These are phyloP conservation scores for Solanum chilense DNA, from an alignment of 257 asterid genomes.

Conservation along the genomic window DNA sequence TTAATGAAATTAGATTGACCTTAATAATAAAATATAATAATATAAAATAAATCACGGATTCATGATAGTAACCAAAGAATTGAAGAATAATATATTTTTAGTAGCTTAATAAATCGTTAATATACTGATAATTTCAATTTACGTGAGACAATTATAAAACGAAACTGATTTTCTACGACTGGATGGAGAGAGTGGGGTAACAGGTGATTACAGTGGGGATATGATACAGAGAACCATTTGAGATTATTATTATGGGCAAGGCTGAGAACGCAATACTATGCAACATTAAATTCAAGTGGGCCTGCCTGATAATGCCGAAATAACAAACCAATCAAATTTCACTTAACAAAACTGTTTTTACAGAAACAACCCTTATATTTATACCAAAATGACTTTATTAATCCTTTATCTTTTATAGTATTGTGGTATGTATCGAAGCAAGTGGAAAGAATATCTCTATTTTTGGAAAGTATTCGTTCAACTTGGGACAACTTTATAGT, in stretches of 20 bases:
- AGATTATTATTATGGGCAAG: background rate
- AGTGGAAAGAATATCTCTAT: slow-evolving; percentile 10
- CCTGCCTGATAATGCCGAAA: slow-evolving; percentile 13
- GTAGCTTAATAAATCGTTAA: fast-evolving
- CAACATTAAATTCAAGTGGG: background rate
- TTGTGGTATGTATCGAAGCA: background rate
- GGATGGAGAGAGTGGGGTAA: background rate
- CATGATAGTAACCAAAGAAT: no score
- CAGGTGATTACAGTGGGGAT: background rate
- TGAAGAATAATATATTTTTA: no score
- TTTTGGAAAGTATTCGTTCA: slow-evolving; percentile 7
- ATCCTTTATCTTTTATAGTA: slow-evolving; percentile 12
- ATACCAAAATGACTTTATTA: background rate
- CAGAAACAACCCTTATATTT: background rate
- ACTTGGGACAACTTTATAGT: background rate
- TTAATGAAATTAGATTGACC: background rate
- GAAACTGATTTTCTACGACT: background rate
- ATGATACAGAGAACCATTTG: background rate
- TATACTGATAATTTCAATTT: background rate
- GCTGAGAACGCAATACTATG: background rate
- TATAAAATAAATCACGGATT: no score
- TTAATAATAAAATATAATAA: no score
- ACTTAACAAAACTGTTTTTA: background rate
- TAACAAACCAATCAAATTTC: slow-evolving; percentile 16
- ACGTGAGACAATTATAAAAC: fast-evolving